Base-by-base conservation (phyloP, 805 yeast species). In the Hanseniaspora occidentalis region DNA sequence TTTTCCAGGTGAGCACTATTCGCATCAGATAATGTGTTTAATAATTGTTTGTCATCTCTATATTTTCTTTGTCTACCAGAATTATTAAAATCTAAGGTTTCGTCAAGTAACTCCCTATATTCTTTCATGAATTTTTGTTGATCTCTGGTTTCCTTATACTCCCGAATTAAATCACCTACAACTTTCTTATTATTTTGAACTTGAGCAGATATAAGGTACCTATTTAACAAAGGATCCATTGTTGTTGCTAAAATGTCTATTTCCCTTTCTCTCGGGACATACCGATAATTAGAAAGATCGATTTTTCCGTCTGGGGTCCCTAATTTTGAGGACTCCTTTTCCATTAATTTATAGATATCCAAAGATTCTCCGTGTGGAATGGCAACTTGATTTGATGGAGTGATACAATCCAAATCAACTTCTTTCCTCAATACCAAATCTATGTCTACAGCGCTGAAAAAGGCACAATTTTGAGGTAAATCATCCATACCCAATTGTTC, bases 401-500 rank as follows among this genome's bases (percentile, higher is more conserved):
- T 94, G 2, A 85, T 68, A 60, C 97, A 89, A 46, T 80, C 85
- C 67, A 86, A 65, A 47, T 77, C 77, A n/a, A 89, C 97, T 50
- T 94, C 98, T 53, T 92, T 92, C 49, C 99, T 67, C 49, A 94
- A 61, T 3, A 89, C 82, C 45, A 70, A 73, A 54, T 92, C 99
- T 40, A 94, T 73, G 54, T 92, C 99, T 31, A 92, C 86, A 29
- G 85, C 86, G 1, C 95, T 84, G 56, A 92, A 92, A 56, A 92
- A 92, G 0, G 98, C 97, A 62, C 95, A 84, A 10, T 88, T 79
- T 51, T 88, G 95, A 0, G 99, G 99, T 29, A 92, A 67, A 47
- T 88, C 94, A 27, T 73, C 69, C 45, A 92, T 80, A 0, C 96
- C 96, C 53, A 89, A 60, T 52, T 86, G 94, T 54, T 88, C 94